Evolutionary conservation across 495 filamentous ascomycete species (phyloP).

Genomic region (Hypoxylon subgilvum): DNA sequence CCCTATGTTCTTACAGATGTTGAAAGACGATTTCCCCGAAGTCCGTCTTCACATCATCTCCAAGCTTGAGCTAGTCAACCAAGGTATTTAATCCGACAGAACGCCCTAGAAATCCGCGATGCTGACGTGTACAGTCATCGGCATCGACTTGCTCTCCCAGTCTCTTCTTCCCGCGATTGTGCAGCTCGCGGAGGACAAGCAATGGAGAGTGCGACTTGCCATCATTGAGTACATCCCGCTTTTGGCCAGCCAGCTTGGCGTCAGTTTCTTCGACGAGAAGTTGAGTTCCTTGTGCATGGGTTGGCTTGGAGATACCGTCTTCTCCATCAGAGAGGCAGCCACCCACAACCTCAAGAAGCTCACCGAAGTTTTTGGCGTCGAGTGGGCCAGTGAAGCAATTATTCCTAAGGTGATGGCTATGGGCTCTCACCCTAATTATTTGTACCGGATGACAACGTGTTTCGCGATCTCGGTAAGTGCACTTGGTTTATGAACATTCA

Average conservation of each 20-base stretch:
- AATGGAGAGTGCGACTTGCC: constrained; percentile 96
- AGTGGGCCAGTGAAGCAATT: constrained; percentile 96
- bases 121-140: constrained; percentile 71
- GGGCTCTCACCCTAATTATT: constrained; percentile 96
- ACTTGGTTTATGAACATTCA: not conserved
- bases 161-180: constrained; percentile 98
- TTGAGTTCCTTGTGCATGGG: constrained; percentile 95
- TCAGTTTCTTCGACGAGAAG: constrained; percentile 98
- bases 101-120: constrained; percentile 18
- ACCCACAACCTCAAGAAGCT: constrained; percentile 97
- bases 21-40: constrained; percentile 98
- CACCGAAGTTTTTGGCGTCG: constrained; percentile 96
- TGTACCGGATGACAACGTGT: constrained; percentile 99
- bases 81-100: constrained; percentile 61
- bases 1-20: constrained; percentile 99
- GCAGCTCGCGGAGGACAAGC: constrained; percentile 97
- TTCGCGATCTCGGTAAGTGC: constrained; percentile 91
- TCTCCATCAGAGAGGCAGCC: constrained; percentile 95
- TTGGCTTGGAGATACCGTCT: constrained; percentile 99
- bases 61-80: constrained; percentile 95
- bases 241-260: constrained; percentile 91
- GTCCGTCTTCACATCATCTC: constrained; percentile 98
- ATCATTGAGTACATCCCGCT: constrained; percentile 99
- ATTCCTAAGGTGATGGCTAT: constrained; percentile 98
- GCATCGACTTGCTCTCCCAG: constrained; percentile 94